These are phyloP conservation scores for Alnus glutinosa DNA, from an alignment of 306 rosid species.

Conservation along the genomic window DNA sequence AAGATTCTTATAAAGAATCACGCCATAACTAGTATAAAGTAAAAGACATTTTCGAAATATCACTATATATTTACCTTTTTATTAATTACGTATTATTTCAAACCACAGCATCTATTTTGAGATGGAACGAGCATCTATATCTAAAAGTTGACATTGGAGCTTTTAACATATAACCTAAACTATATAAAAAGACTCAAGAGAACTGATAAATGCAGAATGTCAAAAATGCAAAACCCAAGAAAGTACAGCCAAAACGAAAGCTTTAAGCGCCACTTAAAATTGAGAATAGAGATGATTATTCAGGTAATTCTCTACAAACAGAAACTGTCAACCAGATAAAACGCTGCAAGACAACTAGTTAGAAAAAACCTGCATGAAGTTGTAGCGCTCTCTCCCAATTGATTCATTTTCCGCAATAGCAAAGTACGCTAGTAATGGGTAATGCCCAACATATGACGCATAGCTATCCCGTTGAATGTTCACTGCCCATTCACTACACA, in stretches of 20 bases:
- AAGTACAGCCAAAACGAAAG: not conserved
- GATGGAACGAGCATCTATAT: not conserved
- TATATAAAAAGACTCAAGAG: not conserved
- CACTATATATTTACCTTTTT: not conserved
- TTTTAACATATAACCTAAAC: not conserved
- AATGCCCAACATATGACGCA: constrained; percentile 90
- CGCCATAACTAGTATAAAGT: no score
- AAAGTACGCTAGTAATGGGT: constrained; percentile 71
- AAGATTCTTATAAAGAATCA: not conserved
- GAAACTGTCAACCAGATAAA: not conserved
- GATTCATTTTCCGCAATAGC: constrained; percentile 95
- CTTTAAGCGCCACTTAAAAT: not conserved
- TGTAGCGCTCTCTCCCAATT: constrained; percentile 88
- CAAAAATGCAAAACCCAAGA: not conserved
- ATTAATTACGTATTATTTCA: not conserved
- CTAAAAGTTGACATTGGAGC: not conserved
- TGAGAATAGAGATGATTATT: not conserved
- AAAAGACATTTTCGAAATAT: not conserved
- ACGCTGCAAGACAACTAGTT: not conserved
- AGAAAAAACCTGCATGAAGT: constrained; percentile 75
- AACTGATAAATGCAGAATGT: not conserved
- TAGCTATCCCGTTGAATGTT: constrained; percentile 97
- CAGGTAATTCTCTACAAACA: not conserved
- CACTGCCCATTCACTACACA: constrained; percentile 88
- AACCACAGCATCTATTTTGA: not conserved